Percentiles rank a stretch among this genome's conserved stretches.
Conservation (phyloP, 371 early-diverging fungal species). For the Lichtheimia hyalospora region DNA sequence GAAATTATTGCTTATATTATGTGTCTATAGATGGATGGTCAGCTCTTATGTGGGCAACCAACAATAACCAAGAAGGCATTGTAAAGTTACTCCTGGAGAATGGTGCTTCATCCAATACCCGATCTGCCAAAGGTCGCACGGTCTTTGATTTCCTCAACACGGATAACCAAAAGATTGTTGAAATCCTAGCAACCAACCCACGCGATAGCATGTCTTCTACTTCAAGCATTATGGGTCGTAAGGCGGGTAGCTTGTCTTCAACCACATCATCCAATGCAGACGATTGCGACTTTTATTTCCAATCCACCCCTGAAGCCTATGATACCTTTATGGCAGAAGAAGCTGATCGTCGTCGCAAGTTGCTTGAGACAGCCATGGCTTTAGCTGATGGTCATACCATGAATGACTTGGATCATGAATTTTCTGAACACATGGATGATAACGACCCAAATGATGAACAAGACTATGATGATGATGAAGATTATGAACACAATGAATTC, state of each 20-base stretch:
- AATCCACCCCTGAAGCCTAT: conserved; percentile 44
- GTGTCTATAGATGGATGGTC: conserved; percentile 83
- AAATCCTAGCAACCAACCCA: conserved; percentile 57
- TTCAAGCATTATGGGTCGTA: conserved; percentile 35
- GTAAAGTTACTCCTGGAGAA: conserved; percentile 73
- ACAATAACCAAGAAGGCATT: conserved; percentile 76
- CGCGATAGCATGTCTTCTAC: conserved; percentile 60
- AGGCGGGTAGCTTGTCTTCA: conserved; percentile 24
- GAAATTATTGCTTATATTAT: conserved; percentile 1
- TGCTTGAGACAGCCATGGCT: conserved; percentile 40
- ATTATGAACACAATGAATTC: conserved; percentile 54
- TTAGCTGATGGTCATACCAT: conserved; percentile 18
- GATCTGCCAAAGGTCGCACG: conserved; percentile 77
- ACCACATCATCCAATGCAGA: conserved; percentile 30
- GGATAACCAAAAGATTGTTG: conserved; percentile 58
- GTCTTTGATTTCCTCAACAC: conserved; percentile 75
- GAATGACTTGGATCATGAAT: conserved; percentile 12
- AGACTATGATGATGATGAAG: conserved; percentile 19
- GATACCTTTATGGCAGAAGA: conserved; percentile 54
- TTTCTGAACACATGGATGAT: conserved; percentile 16
- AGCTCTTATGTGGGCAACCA: conserved; percentile 93
- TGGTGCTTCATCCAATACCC: conserved; percentile 74
- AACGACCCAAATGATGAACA: conserved; percentile 14
- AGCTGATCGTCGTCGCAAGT: conserved; percentile 42
- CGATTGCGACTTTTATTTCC: conserved; percentile 53